A percentile compares a stretch with the other conserved stretches of the same genome.
These are phyloP conservation scores for Hippophae rhamnoides DNA, from an alignment of 306 rosid species.

Conservation along the genomic window DNA sequence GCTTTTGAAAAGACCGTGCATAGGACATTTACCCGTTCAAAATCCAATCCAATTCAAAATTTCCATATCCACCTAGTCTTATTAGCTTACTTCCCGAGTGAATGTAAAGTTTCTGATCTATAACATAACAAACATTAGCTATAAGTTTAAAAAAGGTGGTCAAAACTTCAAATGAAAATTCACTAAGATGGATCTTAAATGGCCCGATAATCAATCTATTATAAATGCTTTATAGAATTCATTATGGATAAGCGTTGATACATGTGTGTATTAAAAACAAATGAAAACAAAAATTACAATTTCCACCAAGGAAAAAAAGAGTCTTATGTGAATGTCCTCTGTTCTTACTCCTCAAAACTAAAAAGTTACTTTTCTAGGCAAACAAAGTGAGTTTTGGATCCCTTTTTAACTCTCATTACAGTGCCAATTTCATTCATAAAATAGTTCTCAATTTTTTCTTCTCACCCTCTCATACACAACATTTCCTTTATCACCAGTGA, in stretches of 20 bases:
- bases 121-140: not conserved
- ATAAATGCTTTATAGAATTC: not conserved
- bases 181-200: not conserved
- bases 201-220: slow-evolving; percentile 1
- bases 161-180: not conserved
- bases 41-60: not conserved
- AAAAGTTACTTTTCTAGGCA: not conserved
- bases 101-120: not conserved
- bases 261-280: not conserved
- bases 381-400: slow-evolving; percentile 1
- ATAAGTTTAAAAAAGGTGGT: not conserved
- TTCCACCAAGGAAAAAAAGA: not conserved
- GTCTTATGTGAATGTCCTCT: not conserved
- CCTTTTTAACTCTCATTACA: not conserved
- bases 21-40: not conserved
- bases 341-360: not conserved
- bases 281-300: not conserved
- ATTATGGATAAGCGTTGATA: not conserved
- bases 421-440: no score
- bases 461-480: no score
- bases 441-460: no score
- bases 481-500: no score
- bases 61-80: not conserved
- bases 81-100: not conserved
- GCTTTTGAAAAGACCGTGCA: not conserved